A percentile compares a stretch with the other conserved stretches of the same genome.
phyloP scores from a whole-genome alignment of 148 eudicot genomes.

The Camellia japonica region DNA sequence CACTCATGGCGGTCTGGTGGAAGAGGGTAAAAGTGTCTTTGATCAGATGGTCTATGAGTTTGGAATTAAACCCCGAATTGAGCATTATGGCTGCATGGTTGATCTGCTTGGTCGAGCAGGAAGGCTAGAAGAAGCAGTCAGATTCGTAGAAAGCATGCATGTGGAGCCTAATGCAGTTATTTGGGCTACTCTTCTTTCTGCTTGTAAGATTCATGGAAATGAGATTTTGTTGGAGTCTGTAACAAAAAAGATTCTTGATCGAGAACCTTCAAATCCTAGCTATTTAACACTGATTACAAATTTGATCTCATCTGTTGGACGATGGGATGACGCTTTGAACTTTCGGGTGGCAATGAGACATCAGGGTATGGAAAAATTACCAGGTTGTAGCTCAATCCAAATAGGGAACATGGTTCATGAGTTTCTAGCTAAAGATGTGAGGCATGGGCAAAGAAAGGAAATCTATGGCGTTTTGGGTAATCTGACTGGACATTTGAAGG shows the following conservation, averaged over 20 bases:
- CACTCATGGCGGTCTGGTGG: conserved; percentile 33
- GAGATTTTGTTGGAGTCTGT: conserved; percentile 17
- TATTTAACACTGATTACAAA: conserved; percentile 30
- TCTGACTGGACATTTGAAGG: conserved; percentile 30
- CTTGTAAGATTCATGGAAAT: conserved; percentile 28
- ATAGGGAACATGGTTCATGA: conserved; percentile 28
- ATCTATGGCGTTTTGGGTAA: conserved; percentile 19
- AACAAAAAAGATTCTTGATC: conserved; percentile 21
- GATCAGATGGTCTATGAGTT: conserved; percentile 22
- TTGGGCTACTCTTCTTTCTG: conserved; percentile 33
- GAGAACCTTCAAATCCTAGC: conserved; percentile 30
- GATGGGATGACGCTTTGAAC: conserved; percentile 24
- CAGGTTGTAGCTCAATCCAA: conserved; percentile 37
- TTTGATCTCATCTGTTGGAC: conserved; percentile 24
- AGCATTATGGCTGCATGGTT: conserved; percentile 38
- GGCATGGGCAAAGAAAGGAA: conserved; percentile 26
- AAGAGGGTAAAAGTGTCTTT: conserved; percentile 32
- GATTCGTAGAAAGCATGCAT: conserved; percentile 27
- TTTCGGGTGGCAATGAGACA: conserved; percentile 23
- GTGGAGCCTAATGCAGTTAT: conserved; percentile 30
- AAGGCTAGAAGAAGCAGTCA: conserved; percentile 25
- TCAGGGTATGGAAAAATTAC: conserved; percentile 16
- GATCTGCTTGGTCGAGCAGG: conserved; percentile 34
- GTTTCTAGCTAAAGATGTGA: conserved; percentile 31
- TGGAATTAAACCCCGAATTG: conserved; percentile 28